phyloP scores from a whole-genome alignment of 345 rosid genomes.

The Euclidium syriacum region DNA sequence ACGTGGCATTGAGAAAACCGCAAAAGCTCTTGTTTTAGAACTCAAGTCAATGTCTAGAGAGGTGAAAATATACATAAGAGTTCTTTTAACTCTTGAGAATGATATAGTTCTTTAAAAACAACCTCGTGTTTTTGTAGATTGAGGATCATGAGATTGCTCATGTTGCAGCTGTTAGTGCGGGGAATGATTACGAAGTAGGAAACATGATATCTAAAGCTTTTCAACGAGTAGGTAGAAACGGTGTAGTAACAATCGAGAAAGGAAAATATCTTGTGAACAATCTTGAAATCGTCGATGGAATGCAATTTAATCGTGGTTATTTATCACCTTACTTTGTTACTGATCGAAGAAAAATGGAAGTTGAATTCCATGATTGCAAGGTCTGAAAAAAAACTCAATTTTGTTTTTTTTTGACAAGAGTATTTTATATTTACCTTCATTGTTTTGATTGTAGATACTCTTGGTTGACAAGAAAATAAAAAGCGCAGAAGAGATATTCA shows the following conservation, averaged over 20 bases:
- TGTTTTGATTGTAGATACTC: slow-evolving; percentile 58
- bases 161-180: slow-evolving; percentile 92
- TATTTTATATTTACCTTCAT: slow-evolving; percentile 1
- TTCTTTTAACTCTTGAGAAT: background rate
- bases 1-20: slow-evolving; percentile 79
- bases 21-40: slow-evolving; percentile 71
- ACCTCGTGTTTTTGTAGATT: slow-evolving; percentile 47
- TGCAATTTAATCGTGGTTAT: slow-evolving; percentile 88
- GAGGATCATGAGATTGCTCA: slow-evolving; percentile 73
- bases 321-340: slow-evolving; percentile 81
- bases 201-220: slow-evolving; percentile 70
- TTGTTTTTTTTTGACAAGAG: slow-evolving; percentile 18
- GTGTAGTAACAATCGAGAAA: slow-evolving; percentile 70
- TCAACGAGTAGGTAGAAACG: slow-evolving; percentile 60
- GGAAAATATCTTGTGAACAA: slow-evolving; percentile 52
- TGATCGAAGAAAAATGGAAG: slow-evolving; percentile 56
- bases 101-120: background rate
- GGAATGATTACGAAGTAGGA: slow-evolving; percentile 70
- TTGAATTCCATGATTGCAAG: slow-evolving; percentile 76
- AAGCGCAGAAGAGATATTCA: slow-evolving; percentile 73
- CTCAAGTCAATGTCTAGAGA: slow-evolving; percentile 84
- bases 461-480: slow-evolving; percentile 84
- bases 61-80: slow-evolving; percentile 41
- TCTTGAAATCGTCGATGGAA: slow-evolving; percentile 75
- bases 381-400: slow-evolving; percentile 31